Percentiles rank a stretch among this genome's conserved stretches.
These are phyloP conservation scores for Tremellales sp. DNA, from an alignment of 1,284 basidiomycete genomes.

Conservation along the genomic window DNA sequence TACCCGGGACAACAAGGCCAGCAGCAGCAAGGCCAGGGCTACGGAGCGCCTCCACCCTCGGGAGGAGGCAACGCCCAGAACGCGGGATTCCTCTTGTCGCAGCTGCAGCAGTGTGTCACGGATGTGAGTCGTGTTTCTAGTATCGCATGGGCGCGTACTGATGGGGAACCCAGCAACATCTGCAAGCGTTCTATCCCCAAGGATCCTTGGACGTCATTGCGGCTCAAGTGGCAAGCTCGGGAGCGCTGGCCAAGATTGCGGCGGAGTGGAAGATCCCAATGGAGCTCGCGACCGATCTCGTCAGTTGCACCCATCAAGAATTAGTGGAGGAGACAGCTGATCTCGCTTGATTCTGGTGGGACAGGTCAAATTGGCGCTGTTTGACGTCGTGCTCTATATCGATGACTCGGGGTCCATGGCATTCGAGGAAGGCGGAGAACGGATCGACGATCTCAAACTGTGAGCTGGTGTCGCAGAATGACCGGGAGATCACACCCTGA, in stretches of 20 bases:
- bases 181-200: constrained; percentile 51
- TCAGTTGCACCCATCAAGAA: constrained; percentile 7
- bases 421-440: constrained; percentile 48
- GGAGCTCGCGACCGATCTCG: constrained; percentile 50
- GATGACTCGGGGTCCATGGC: constrained; percentile 51
- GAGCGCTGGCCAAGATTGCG: constrained; percentile 47
- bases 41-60: constrained; percentile 21
- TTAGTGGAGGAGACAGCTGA: not conserved
- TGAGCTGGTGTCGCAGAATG: constrained; percentile 19
- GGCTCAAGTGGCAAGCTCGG: constrained; percentile 45
- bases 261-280: constrained; percentile 49
- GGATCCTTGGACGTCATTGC: constrained; percentile 49
- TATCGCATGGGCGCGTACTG: not conserved
- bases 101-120: constrained; percentile 46
- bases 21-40: constrained; percentile 18
- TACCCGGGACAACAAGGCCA: constrained; percentile 18
- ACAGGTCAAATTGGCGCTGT: constrained; percentile 46
- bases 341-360: not conserved
- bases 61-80: constrained; percentile 24
- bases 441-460: constrained; percentile 51
- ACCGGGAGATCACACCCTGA: constrained; percentile 1
- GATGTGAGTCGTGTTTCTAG: constrained; percentile 36
- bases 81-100: constrained; percentile 27
- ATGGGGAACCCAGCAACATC: constrained; percentile 39
- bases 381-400: constrained; percentile 46